These are phyloP conservation scores for Cystobasidium sp. DNA, from an alignment of 1,284 basidiomycete species.

Conservation along the genomic window DNA sequence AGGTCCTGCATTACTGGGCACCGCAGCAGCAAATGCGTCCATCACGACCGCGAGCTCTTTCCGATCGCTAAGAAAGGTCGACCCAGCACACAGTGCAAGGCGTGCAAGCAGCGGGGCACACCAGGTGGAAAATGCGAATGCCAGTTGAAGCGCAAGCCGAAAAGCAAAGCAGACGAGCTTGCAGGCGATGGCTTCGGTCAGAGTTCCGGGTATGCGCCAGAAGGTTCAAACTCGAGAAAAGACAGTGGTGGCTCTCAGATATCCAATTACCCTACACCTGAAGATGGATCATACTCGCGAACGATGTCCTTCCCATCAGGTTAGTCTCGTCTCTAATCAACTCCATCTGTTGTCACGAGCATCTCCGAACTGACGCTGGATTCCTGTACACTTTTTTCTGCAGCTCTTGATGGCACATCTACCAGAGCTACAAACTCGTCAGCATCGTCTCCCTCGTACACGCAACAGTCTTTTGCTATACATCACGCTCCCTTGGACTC, in stretches of 20 bases:
- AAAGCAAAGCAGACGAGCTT: neutral
- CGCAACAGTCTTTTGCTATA: conserved; percentile 1
- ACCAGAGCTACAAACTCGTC: conserved; percentile 5
- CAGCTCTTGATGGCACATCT: neutral
- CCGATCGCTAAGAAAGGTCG: conserved; percentile 43
- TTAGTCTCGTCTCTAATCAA: neutral
- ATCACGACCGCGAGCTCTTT: conserved; percentile 40
- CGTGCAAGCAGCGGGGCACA: conserved; percentile 26
- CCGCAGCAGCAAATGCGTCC: conserved; percentile 41
- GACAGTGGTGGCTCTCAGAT: conserved; percentile 1
- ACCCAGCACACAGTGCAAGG: conserved; percentile 41
- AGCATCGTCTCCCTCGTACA: conserved; percentile 6
- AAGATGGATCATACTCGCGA: neutral
- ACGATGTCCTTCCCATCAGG: neutral
- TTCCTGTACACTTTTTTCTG: neutral
- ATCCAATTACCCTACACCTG: conserved; percentile 1
- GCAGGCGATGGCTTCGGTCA: neutral
- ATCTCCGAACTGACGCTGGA: neutral
- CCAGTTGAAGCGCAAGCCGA: conserved; percentile 20
- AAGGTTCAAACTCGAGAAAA: neutral
- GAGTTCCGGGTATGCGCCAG: neutral
- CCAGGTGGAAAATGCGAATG: conserved; percentile 17
- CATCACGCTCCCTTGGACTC: neutral
- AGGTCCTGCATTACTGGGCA: conserved; percentile 42
- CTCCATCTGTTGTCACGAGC: neutral